Conservation (phyloP, 2,329 filamentous ascomycete genomes). For the Chaetomium sp. region DNA sequence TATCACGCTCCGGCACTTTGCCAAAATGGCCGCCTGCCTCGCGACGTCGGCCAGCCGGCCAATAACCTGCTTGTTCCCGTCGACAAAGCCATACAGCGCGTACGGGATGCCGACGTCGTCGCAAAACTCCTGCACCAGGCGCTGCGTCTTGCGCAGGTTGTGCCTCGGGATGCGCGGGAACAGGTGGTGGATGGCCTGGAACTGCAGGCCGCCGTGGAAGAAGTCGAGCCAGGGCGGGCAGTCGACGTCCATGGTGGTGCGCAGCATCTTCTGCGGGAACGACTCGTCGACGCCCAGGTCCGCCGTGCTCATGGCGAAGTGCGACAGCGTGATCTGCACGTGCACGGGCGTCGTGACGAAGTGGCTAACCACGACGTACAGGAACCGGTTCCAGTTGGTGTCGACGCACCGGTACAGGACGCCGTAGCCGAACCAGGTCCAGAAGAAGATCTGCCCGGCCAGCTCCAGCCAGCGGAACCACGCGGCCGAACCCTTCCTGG, state of each 20-base stretch:
- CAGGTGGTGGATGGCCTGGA: conserved; percentile 85
- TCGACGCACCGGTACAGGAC: conserved; percentile 74
- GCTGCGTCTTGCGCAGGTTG: conserved; percentile 75
- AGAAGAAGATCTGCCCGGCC: conserved; percentile 76
- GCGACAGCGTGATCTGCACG: conserved; percentile 86
- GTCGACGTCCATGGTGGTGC: conserved; percentile 92
- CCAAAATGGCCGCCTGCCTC: conserved; percentile 74
- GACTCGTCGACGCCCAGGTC: conserved; percentile 83
- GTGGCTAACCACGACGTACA: conserved; percentile 79
- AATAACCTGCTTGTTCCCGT: conserved; percentile 81
- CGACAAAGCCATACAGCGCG: conserved; percentile 79
- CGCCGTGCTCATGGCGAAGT: conserved; percentile 91
- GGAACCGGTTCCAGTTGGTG: conserved; percentile 66
- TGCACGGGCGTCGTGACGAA: conserved; percentile 80
- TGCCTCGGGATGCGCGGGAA: conserved; percentile 83
- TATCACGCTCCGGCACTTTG: conserved; percentile 68
- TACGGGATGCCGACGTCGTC: conserved; percentile 82
- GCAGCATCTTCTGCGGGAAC: conserved; percentile 86
- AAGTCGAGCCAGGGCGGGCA: conserved; percentile 88
- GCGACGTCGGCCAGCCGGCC: conserved; percentile 75
- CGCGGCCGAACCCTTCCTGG: conserved; percentile 73
- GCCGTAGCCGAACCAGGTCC: conserved; percentile 84
- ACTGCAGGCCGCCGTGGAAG: conserved; percentile 85
- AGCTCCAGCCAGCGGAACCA: conserved; percentile 86
- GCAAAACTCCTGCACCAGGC: conserved; percentile 78